Base-by-base conservation (phyloP, 2,329 filamentous ascomycete species). In the Aspergillus flavus region DNA sequence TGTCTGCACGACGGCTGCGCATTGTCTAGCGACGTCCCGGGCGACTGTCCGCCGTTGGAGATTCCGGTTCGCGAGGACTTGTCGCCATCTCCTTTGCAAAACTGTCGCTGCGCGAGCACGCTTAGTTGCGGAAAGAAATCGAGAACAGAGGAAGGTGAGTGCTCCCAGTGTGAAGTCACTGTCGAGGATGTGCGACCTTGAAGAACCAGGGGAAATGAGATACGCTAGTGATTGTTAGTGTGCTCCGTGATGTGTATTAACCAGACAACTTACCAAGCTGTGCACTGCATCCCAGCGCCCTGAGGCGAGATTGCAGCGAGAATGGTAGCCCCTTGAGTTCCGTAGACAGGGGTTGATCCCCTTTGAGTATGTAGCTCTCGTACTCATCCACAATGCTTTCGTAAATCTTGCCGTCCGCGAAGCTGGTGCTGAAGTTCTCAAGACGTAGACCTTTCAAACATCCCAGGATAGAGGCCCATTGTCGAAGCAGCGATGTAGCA, bases 131-230 rank as follows among this genome's bases (percentile, higher is more conserved):
- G 83, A 81, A 4, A 89, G 77, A 1, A 89, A 76, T 46, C 86
- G 81, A 4, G 85, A 87, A 48, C 85, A 86, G 6, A 89, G 81
- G 71, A 88, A 88, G 4, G 86, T 81, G 9, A 89, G 81, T 3
- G 84, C 82, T 2, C 84, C 82, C 30, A 87, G 72, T 0, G 84
- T 86, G 65, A 86, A 87, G 67, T 84, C 81, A 30, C 78, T 77
- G 61, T 84, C 82, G 14, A 86, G 84, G 28, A 88, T 81, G 30
- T 79, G 76, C n/a, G 71, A 66, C 7, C 69, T 61, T 10, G 72
- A 71, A 36, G 59, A 66, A 10, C 69, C 69, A 0, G 69, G 71
- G 19, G 68, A 74, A 65, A 83, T 82, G 58, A 83, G 80, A 57
- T 59, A 63, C 56, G 39, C 57, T 64, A 61, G 30, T 64, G 46